These are phyloP conservation scores for Chenopodium formosanum DNA, from an alignment of 148 eudicot species.

Conservation along the genomic window DNA sequence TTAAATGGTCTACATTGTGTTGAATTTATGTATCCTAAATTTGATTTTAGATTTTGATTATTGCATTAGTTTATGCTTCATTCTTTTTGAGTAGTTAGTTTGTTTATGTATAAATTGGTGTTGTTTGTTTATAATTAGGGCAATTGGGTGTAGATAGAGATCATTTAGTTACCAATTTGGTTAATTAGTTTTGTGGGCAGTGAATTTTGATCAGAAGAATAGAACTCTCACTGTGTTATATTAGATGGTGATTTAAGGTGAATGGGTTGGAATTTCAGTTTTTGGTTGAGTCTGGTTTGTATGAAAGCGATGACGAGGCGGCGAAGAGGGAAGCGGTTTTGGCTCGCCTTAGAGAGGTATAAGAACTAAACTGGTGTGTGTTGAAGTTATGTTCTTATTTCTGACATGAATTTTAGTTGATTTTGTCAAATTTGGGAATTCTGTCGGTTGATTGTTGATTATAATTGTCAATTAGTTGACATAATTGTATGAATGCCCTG, in stretches of 20 bases:
- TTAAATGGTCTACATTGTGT: conserved; percentile 13
- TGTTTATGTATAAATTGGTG: background rate
- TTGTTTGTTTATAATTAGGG: background rate
- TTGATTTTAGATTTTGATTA: background rate
- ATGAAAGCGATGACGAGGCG: conserved; percentile 66
- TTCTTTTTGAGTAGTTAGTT: background rate
- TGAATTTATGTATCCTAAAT: conserved; percentile 8
- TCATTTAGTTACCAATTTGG: background rate
- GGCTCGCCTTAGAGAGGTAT: conserved; percentile 61
- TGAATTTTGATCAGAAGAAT: background rate
- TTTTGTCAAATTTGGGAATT: background rate
- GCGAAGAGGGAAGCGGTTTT: conserved; percentile 67
- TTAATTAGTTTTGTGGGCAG: background rate
- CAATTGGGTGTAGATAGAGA: background rate
- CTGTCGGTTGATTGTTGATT: too few species aligned
- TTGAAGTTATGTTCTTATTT: background rate
- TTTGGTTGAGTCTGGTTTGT: conserved; percentile 56
- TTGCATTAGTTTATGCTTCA: background rate
- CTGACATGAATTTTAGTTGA: background rate
- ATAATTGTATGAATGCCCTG: too few species aligned
- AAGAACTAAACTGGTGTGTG: background rate
- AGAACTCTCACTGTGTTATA: background rate
- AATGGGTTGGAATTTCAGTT: background rate
- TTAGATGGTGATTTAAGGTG: background rate
- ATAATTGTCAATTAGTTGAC: too few species aligned